phyloP scores from a whole-genome alignment of 495 filamentous ascomycete species.

The Penicillium samsonianum region DNA sequence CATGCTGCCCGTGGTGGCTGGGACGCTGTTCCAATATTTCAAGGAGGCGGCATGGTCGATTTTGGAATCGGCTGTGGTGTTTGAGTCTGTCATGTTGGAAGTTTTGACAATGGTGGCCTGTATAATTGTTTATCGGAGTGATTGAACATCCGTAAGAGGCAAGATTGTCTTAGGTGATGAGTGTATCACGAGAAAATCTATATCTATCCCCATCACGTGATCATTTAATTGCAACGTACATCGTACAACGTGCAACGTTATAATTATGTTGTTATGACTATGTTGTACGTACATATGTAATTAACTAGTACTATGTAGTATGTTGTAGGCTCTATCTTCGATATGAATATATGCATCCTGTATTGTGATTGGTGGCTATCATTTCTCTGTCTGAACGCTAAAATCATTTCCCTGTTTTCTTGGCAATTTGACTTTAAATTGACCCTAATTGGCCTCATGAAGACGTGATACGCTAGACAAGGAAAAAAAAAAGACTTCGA shows the following conservation, averaged over 20 bases:
- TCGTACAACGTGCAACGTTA: no score
- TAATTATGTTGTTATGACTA: no score
- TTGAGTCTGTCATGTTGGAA: slow-evolving; percentile 4
- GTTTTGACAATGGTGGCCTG: neutral
- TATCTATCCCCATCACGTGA: slow-evolving; percentile 3
- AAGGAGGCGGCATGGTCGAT: slow-evolving; percentile 43
- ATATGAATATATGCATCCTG: neutral
- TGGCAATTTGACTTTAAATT: slow-evolving; percentile 4
- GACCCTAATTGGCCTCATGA: neutral
- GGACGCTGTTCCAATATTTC: slow-evolving; percentile 71
- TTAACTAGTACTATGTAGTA: no score
- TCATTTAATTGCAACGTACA: neutral
- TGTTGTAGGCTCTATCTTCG: neutral
- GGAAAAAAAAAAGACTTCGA: neutral
- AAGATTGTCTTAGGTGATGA: neutral
- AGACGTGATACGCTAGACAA: neutral
- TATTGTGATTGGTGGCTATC: slow-evolving; percentile 2
- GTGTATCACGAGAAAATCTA: neutral
- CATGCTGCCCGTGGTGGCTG: slow-evolving; percentile 77
- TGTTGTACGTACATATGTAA: neutral
- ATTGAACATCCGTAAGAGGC: neutral
- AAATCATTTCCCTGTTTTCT: neutral
- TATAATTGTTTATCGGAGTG: neutral
- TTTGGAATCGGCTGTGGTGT: slow-evolving; percentile 18
- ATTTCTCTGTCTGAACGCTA: neutral